A percentile compares a stretch with the other conserved stretches of the same genome.
Conservation (phyloP, 1,139 yeast species). For the Scheffersomyces segobiensis region DNA sequence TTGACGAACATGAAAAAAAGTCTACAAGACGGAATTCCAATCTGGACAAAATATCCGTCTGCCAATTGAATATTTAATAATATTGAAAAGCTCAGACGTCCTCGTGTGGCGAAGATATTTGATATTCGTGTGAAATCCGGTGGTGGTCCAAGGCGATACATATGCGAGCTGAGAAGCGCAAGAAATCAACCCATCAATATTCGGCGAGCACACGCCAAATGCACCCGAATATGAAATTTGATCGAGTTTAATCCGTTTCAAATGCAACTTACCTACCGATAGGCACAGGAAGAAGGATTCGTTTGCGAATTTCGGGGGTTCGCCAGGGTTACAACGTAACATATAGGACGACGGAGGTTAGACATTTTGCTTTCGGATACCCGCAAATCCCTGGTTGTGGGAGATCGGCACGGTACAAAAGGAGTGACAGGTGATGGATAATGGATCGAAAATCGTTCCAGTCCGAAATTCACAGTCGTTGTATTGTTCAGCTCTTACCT, state of each 20-base stretch:
- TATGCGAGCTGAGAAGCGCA: background rate
- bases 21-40: background rate
- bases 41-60: too few relatives aligned
- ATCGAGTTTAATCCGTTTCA: background rate
- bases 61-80: too few relatives aligned
- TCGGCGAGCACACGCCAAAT: background rate
- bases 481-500: background rate
- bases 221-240: background rate
- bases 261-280: background rate
- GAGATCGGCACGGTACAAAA: background rate
- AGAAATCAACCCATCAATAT: background rate
- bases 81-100: background rate
- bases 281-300: background rate
- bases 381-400: too few relatives aligned
- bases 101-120: background rate
- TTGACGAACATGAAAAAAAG: too few relatives aligned
- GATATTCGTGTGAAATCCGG: background rate
- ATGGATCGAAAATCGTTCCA: background rate
- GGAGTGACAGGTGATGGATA: background rate
- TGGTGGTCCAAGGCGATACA: background rate
- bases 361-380: too few relatives aligned
- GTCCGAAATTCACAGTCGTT: background rate
- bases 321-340: background rate
- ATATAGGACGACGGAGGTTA: background rate
- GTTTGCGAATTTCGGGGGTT: background rate